Evolutionary conservation across 2,329 filamentous ascomycete genomes (phyloP), one percentile per base, ranked within the genome.

Genomic region (Nectriaceae sp.): DNA sequence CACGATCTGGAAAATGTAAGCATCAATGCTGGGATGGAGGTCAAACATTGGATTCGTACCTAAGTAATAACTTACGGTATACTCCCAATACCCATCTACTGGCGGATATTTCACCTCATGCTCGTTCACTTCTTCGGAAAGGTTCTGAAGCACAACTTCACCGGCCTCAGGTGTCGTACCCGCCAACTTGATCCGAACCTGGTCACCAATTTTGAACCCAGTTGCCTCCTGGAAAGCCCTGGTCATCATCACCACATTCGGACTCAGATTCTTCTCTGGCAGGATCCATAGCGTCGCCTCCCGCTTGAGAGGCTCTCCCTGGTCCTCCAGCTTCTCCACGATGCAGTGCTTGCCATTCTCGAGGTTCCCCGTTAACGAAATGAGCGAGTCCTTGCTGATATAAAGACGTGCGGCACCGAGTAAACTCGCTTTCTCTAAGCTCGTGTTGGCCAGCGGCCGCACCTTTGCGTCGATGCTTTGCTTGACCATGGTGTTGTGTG

Each of bases 141-240:
- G 72, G 56, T 90, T 85, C 55, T 78, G 75, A 15, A 92, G 66
- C 5, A 80, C 69, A 3, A 93, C 74, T 21, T 76, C 73, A 4
- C 78, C 73, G 5, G 84, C 82, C 19, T 80, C 77, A 1, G 76
- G 73, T 11, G 87, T 68, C 2, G 71, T 58, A 10, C 79, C 75
- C 2, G 77, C 73, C 20, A 92, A 78, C 6, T 78, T 76, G 40
- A 95, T 74, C 26, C 69, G 70, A 26, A 80, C 72, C 42, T 83
- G 79, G 41, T 91, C 88, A 15, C 84, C 84, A 4, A 94, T 74
- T 52, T 87, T 86, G 58, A 96, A 80, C 1, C 82, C 83, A 56
- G 88, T 88, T 5, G 83, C 79, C 29, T 88, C 85, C 53, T 89
- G 86, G 45, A 95, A 82, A 5, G 83, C 76, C 53, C 89, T 85